Base-by-base conservation (phyloP, 805 yeast genomes). In the Spathaspora hagerdaliae region DNA sequence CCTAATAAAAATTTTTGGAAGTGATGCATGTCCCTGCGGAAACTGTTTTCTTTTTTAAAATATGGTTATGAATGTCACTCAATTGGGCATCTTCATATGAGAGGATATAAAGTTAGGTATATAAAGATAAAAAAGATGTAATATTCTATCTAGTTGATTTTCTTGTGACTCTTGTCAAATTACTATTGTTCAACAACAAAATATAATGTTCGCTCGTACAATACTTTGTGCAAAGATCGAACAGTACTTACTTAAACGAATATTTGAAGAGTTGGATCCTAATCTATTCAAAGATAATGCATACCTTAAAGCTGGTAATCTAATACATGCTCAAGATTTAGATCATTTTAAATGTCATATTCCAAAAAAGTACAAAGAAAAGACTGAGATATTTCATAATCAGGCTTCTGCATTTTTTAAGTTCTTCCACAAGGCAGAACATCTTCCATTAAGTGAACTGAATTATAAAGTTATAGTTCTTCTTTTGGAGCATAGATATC, bases 251-350 rank as follows among this genome's bases (percentile, higher is more conserved):
- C 15, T 39, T 24, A 27, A 31, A 26, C 29, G 41, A 32, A 39
- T 39, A 9, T 39, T 39, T n/a, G 27, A 39, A n/a, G 41, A 39
- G 27, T 32, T 39, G 27, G 41, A 39, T n/a, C 15, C 15, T 10
- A 5, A 15, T 19, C 12, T 39, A 27, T 36, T 36, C 15, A 13
- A 36, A 12, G 31, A 36, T 27, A 19, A 19, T 19, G 2, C 24
- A 19, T 19, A 5, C 24, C 4, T 19, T 19, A 19, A 19, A 19
- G 24, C 24, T 19, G 24, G 24, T 19, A 19, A 19, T 19, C 24
- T 3, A 3, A 19, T 19, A 19, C 24, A 2, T 19, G 24, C 5
- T 19, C 4, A 19, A 19, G 4, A 19, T 19, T 5, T 19, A 19
- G 24, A 13, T 26, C 31, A 36, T 27, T 36, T 29, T 11, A 3